Conservation (phyloP, 352 stramenopile species). For the Chrysophaeum taylorii region DNA sequence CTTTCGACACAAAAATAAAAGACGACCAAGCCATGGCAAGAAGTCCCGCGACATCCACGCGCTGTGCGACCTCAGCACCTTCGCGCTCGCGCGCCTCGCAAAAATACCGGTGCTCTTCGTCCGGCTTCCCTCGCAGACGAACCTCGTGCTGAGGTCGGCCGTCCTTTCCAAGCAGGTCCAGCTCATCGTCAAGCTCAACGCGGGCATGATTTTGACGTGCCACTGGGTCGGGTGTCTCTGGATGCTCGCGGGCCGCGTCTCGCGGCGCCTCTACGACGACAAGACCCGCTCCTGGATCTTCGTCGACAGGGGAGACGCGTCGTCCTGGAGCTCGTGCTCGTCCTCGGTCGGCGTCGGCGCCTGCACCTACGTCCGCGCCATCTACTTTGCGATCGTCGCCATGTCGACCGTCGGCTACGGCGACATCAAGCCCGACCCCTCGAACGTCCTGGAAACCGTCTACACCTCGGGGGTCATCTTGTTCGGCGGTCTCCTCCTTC, state of each 20-base stretch:
- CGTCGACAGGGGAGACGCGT: not conserved
- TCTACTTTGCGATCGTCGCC: conserved; percentile 42
- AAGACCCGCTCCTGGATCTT: not conserved
- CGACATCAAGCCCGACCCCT: conserved; percentile 32
- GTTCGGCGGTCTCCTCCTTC: conserved; percentile 39
- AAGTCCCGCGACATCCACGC: conserved; percentile 22
- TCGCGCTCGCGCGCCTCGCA: conserved; percentile 10
- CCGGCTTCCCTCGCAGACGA: conserved; percentile 27
- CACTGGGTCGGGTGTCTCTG: conserved; percentile 39
- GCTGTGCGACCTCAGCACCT: not conserved
- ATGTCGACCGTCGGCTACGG: conserved; percentile 42
- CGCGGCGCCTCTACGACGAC: not conserved
- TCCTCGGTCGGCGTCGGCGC: not conserved
- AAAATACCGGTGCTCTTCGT: conserved; percentile 34
- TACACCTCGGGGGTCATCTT: conserved; percentile 36
- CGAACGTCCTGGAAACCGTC: conserved; percentile 37
- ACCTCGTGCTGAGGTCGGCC: conserved; percentile 24
- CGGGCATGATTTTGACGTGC: conserved; percentile 35
- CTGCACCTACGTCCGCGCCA: conserved; percentile 31
- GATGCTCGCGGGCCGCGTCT: conserved; percentile 10
- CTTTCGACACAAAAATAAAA: no score
- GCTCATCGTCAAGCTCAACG: conserved; percentile 36
- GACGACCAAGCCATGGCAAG: no score
- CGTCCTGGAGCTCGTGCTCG: not conserved
- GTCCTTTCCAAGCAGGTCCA: conserved; percentile 22